Percentiles rank a stretch among this genome's conserved stretches.
Evolutionary conservation across 495 filamentous ascomycete species (phyloP).

Genomic region (Lindgomyces ingoldianus): DNA sequence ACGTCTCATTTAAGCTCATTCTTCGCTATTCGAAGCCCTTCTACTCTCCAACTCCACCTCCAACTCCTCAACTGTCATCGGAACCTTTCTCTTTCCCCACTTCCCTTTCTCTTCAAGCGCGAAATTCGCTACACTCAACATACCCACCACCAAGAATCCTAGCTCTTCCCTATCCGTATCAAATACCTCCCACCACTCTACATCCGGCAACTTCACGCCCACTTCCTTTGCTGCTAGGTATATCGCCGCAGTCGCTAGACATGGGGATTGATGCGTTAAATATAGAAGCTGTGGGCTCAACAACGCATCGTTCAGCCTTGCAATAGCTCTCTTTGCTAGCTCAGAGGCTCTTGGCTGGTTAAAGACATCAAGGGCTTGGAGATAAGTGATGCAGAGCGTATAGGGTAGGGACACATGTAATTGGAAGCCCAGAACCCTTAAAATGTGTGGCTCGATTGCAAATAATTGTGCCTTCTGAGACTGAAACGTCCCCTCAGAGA

Average conservation of each 20-base stretch:
- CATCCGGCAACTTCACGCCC: constrained; percentile 72
- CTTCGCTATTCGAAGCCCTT: constrained; percentile 40
- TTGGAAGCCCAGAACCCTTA: constrained; percentile 76
- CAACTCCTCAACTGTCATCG: constrained; percentile 56
- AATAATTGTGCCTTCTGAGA: constrained; percentile 63
- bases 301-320: constrained; percentile 79
- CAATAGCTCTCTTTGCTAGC: constrained; percentile 64
- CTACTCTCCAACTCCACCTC: constrained; percentile 63
- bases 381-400: constrained; percentile 85
- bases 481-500: constrained; percentile 72
- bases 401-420: constrained; percentile 84
- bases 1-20: not conserved
- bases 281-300: constrained; percentile 88
- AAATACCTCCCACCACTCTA: constrained; percentile 97
- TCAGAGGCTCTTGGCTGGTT: constrained; percentile 39
- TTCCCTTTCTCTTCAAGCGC: constrained; percentile 55
- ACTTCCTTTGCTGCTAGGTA: constrained; percentile 85
- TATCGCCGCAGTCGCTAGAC: constrained; percentile 82
- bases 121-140: constrained; percentile 78
- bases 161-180: constrained; percentile 96
- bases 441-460: constrained; percentile 68
- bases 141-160: constrained; percentile 85
- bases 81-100: constrained; percentile 50
- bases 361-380: constrained; percentile 77
- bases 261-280: constrained; percentile 84